phyloP scores from a whole-genome alignment of 2,329 filamentous ascomycete species.

The Orbilia blumenaviensis region DNA sequence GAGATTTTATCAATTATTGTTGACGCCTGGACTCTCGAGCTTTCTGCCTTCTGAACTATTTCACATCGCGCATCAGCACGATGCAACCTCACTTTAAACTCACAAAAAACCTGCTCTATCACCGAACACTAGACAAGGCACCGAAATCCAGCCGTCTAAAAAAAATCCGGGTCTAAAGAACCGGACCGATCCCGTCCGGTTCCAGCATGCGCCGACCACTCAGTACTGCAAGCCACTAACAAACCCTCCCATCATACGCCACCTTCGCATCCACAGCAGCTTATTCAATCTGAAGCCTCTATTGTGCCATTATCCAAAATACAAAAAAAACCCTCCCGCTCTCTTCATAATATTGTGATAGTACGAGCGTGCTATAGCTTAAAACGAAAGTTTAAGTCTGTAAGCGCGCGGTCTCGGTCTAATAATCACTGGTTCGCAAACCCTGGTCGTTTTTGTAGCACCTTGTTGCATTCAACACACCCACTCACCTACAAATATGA shows the following conservation, averaged over 20 bases:
- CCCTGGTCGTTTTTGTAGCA: slow-evolving; percentile 16
- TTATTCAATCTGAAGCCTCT: neutral
- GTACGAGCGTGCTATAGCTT: too few species aligned
- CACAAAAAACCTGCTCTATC: too few species aligned
- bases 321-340: too few species aligned
- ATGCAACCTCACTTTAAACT: too few species aligned
- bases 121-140: too few species aligned
- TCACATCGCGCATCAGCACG: too few species aligned
- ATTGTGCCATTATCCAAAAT: neutral
- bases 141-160: too few species aligned
- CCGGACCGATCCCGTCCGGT: neutral
- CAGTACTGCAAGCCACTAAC: neutral
- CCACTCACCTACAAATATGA: neutral
- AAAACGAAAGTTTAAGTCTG: neutral
- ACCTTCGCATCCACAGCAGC: neutral
- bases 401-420: slow-evolving; percentile 42
- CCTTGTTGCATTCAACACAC: slow-evolving; percentile 15
- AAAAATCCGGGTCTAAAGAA: too few species aligned
- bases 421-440: slow-evolving; percentile 2
- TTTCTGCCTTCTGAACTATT: too few species aligned
- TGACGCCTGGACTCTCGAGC: too few species aligned
- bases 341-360: too few species aligned
- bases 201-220: neutral
- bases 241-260: neutral
- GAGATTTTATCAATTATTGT: too few species aligned